Conservation (phyloP, 495 filamentous ascomycete genomes). For the Talaromyces proteolyticus region DNA sequence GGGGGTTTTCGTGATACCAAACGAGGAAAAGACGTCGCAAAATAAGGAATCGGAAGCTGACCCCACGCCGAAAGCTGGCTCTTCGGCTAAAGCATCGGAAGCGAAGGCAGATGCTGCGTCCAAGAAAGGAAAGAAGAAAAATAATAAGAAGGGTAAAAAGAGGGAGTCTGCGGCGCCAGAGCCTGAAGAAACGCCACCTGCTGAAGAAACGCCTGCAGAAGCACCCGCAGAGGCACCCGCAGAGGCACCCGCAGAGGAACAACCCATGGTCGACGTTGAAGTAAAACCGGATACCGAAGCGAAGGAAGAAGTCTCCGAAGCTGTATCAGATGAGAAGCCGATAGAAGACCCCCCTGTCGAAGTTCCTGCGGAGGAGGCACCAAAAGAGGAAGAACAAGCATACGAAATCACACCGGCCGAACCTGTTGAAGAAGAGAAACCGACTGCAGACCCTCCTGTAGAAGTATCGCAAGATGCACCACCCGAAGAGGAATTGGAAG, state of each 20-base stretch:
- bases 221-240: conserved; percentile 6
- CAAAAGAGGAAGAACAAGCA: background rate
- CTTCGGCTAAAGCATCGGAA: background rate
- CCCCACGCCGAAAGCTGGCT: background rate
- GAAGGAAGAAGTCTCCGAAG: too few species aligned
- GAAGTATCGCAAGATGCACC: conserved; percentile 3
- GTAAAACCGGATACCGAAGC: conserved; percentile 1
- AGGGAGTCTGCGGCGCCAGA: background rate
- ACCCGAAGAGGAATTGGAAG: conserved; percentile 7
- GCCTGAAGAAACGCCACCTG: background rate
- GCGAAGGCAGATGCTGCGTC: background rate
- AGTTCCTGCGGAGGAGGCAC: background rate
- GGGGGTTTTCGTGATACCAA: conserved; percentile 6
- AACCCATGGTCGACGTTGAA: background rate
- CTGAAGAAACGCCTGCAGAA: conserved; percentile 5
- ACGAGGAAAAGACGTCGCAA: background rate
- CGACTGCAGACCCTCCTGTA: conserved; percentile 5
- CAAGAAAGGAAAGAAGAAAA: conserved; percentile 3
- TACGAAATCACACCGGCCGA: conserved; percentile 4
- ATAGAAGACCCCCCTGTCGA: conserved; percentile 3
- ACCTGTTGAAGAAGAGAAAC: conserved; percentile 3
- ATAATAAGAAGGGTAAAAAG: conserved; percentile 2
- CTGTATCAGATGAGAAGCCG: background rate
- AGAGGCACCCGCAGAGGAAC: conserved; percentile 2
- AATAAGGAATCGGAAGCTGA: conserved; percentile 4